Percentiles rank a stretch among this genome's conserved stretches.
phyloP scores from a whole-genome alignment of 352 stramenopile genomes.

The Globisporangium camurandrum region DNA sequence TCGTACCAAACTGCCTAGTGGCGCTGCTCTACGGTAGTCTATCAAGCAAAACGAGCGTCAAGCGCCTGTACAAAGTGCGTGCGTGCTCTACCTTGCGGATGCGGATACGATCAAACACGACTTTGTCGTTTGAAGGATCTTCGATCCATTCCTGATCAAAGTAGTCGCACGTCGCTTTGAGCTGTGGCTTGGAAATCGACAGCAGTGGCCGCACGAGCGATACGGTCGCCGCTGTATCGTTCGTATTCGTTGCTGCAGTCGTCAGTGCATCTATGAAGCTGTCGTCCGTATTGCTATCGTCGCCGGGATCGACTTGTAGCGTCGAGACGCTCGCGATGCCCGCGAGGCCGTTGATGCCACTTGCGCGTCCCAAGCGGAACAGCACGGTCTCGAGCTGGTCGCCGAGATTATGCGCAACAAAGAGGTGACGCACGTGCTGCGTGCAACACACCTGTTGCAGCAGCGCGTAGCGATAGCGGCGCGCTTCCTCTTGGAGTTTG shows the following conservation, averaged over 20 bases:
- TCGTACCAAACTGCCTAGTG: background rate
- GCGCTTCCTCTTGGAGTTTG: slow-evolving; percentile 71
- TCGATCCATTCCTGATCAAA: slow-evolving; percentile 77
- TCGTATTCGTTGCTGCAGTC: too few relatives aligned
- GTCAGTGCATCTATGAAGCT: too few relatives aligned
- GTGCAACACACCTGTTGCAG: slow-evolving; percentile 40
- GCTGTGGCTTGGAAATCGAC: slow-evolving; percentile 37
- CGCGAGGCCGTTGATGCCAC: slow-evolving; percentile 66
- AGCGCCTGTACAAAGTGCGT: too few relatives aligned
- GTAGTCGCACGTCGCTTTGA: slow-evolving; percentile 61
- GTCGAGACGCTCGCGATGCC: slow-evolving; percentile 39
- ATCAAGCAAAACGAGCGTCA: too few relatives aligned
- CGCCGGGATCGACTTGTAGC: slow-evolving; percentile 13
- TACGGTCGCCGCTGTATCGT: slow-evolving; percentile 8
- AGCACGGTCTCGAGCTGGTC: slow-evolving; percentile 80
- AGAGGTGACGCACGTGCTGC: slow-evolving; percentile 54
- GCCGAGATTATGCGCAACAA: slow-evolving; percentile 71
- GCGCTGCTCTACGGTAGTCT: background rate
- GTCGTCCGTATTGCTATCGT: background rate
- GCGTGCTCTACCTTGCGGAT: slow-evolving; percentile 86
- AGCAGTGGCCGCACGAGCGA: slow-evolving; percentile 58
- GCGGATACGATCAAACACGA: slow-evolving; percentile 70
- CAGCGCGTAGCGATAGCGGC: slow-evolving; percentile 58
- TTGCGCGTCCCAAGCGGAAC: slow-evolving; percentile 66
- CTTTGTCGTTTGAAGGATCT: slow-evolving; percentile 75